Conservation (phyloP, 257 asterid species). For the Lycium barbarum region DNA sequence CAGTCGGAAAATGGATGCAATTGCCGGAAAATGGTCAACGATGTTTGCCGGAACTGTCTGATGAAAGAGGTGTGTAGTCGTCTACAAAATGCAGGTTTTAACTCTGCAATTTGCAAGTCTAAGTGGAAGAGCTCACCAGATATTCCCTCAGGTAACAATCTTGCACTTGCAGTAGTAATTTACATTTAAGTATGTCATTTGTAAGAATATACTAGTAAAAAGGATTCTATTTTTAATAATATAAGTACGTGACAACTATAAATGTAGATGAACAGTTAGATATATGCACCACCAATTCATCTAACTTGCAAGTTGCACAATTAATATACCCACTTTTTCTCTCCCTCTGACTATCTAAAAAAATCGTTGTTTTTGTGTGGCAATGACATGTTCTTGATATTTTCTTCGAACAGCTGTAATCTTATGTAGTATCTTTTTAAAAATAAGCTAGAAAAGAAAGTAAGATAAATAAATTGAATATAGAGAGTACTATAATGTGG, state of each 20-base stretch:
- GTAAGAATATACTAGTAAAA: neutral
- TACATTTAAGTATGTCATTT: neutral
- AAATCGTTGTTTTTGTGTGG: too few relatives aligned
- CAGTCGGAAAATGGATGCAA: constrained; percentile 43
- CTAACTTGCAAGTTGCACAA: too few relatives aligned
- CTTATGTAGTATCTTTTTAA: too few relatives aligned
- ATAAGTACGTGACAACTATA: neutral
- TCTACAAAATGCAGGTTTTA: constrained; percentile 63
- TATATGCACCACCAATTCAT: neutral
- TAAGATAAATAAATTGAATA: too few relatives aligned
- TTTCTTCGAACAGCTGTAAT: too few relatives aligned
- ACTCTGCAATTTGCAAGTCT: constrained; percentile 85
- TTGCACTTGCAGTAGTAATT: neutral
- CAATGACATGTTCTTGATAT: too few relatives aligned
- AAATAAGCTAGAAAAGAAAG: too few relatives aligned
- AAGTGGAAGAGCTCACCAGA: constrained; percentile 84
- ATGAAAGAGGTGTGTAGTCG: constrained; percentile 73
- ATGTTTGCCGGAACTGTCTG: constrained; percentile 75
- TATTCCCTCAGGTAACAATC: constrained; percentile 75
- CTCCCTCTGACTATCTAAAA: too few relatives aligned
- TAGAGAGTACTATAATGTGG: neutral
- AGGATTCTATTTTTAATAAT: neutral
- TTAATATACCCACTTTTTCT: too few relatives aligned
- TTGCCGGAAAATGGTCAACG: constrained; percentile 49
- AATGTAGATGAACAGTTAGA: neutral